A percentile compares a stretch with the other conserved stretches of the same genome.
Conservation (phyloP, 768 basidiomycete genomes). For the Porphyrellus cyaneotinctus region DNA sequence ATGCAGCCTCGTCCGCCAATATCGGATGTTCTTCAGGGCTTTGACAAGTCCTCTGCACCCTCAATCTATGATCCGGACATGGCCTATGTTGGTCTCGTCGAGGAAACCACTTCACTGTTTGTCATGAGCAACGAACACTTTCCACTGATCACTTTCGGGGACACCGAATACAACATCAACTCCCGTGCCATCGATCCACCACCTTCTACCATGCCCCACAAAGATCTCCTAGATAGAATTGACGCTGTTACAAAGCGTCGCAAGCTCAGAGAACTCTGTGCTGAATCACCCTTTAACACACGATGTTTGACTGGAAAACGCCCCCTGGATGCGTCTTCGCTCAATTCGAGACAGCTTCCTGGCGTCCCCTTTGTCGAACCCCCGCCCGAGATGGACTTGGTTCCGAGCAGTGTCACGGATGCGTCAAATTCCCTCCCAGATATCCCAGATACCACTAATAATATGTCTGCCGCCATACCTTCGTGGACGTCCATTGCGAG, state of each 20-base stretch:
- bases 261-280: slow-evolving; percentile 41
- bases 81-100: slow-evolving; percentile 80
- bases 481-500: slow-evolving; percentile 15
- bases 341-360: slow-evolving; percentile 57
- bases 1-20: slow-evolving; percentile 82
- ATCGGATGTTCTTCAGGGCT: slow-evolving; percentile 61
- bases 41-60: slow-evolving; percentile 32
- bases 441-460: slow-evolving; percentile 15
- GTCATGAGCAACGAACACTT: slow-evolving; percentile 81
- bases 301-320: slow-evolving; percentile 64
- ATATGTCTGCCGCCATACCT: slow-evolving; percentile 10
- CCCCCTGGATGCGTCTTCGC: slow-evolving; percentile 43
- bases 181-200: slow-evolving; percentile 34
- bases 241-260: slow-evolving; percentile 44
- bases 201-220: slow-evolving; percentile 26
- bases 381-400: slow-evolving; percentile 23
- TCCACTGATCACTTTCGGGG: slow-evolving; percentile 76
- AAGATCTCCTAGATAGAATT: slow-evolving; percentile 38
- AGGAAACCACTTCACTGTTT: slow-evolving; percentile 69
- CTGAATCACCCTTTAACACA: slow-evolving; percentile 39
- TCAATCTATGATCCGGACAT: slow-evolving; percentile 46
- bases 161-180: slow-evolving; percentile 35
- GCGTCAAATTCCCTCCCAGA: slow-evolving; percentile 13
- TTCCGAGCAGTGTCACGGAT: slow-evolving; percentile 8
- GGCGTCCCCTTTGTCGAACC: slow-evolving; percentile 43